Evolutionary conservation across 495 filamentous ascomycete genomes (phyloP), one percentile per base, ranked within the genome.

Genomic region (Penicillium pulvis): DNA sequence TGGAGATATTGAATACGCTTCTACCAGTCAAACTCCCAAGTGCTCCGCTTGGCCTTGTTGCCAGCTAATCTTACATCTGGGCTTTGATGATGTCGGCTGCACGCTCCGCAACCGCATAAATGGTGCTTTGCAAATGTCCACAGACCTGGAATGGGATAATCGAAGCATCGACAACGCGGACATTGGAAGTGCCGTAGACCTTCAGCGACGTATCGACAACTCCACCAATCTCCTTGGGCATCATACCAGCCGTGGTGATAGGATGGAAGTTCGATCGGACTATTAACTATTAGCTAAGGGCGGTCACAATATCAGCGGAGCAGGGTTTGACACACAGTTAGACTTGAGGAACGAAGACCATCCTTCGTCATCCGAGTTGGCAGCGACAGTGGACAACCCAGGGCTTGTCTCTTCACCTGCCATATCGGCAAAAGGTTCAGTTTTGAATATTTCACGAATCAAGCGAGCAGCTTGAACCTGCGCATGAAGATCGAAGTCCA

Each of bases 51-150:
- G 12, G 7, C 1, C 33, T 12, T 35, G 7, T 12, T 10, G 12
- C 33, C 12, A 14, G 9, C 33, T 36, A 3, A 6, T 16, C 16
- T 52, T 49, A 63, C 7, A 59, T 26, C 56, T 45, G 33, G 2
- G 10, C 66, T 71, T 81, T 83, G 58, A 85, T 83, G 51, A 84
- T 66, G 57, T 76, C 70, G 5, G 82, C 78, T 1, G 72, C 83
- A 54, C 79, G 79, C 71, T 87, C 84, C 3, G 80, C 81, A 56
- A 85, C 74, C 2, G 81, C 82, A 70, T 85, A 87, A 4, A 85
- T 64, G 0, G 81, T 82, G 16, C 74, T 78, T 51, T 75, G 67
- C 44, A 80, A 58, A 62, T 87, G 79, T 2, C 77, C 79, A 44
- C 79, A 76, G 8, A 82, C 71, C 59, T 79, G 75, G 55, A 81